Base-by-base conservation (phyloP, 1,284 basidiomycete genomes). In the Ustilago hordei region DNA sequence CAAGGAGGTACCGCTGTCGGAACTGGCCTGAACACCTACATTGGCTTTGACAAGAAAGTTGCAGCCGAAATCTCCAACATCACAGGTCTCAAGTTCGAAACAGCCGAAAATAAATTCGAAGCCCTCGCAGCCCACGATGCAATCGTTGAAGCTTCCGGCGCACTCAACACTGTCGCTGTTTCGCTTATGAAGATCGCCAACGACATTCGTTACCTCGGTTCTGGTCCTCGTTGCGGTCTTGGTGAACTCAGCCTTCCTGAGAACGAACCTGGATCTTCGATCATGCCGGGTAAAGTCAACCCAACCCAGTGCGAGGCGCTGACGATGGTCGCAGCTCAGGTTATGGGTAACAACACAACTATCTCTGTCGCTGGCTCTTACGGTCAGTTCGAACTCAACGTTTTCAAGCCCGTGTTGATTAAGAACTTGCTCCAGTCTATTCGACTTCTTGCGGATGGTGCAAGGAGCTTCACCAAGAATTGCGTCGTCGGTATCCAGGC, bases 231-330 rank as follows among this genome's bases (percentile, higher is more conserved):
- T 60, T 99, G 97, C 85, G 97, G 97, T 73, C 90, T 99, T 55
- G 97, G 97, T 39, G 97, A 99, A 88, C 89, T 99, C 58, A 91
- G 90, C 82, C 88, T 99, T 68, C 97, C 97, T 23, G 97, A 99
- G 89, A 99, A 99, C 87, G 97, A 99, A 88, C 97, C 97, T 52
- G 97, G 97, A 69, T 97, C 94, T 85, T 97, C 95, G 73, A 99
- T 99, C 89, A 99, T 99, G 97, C 97, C 97, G 23, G 97, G 97
- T 76, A 99, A 99, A 88, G 97, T 99, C 69, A 99, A 99, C 89
- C 97, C 97, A 17, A 99, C 97, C 5, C 97, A 99, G 87, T 99
- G 97, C 83, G 97, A 99, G 89, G 97, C 97, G 12, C 76, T 87
- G 71, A 99, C 97, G 31, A 99, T 99, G 97, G 95, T 99, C 50